Conservation (phyloP, 768 basidiomycete genomes). For the Amanita pseudoporphyria region DNA sequence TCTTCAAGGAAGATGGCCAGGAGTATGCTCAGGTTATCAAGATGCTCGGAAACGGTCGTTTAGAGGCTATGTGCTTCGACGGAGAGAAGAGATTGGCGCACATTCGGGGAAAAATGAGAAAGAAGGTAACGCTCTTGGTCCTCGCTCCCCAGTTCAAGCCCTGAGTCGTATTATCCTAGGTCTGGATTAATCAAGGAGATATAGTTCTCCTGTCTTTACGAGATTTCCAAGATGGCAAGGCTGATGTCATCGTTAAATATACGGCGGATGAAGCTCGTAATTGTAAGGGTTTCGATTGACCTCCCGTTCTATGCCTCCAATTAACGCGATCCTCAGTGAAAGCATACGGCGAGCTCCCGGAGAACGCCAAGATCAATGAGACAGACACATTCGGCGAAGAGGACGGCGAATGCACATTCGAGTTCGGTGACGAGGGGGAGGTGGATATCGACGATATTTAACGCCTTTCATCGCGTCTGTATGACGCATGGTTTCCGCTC, state of each 20-base stretch:
- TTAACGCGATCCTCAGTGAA: constrained; percentile 46
- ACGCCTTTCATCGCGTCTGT: constrained; percentile 12
- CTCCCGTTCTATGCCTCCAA: background rate
- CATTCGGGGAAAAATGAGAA: constrained; percentile 98
- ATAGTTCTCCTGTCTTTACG: constrained; percentile 91
- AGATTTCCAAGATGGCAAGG: constrained; percentile 99
- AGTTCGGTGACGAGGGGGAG: constrained; percentile 84
- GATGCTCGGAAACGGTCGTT: constrained; percentile 96
- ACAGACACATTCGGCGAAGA: constrained; percentile 90
- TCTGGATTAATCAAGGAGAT: constrained; percentile 99
- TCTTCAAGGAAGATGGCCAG: constrained; percentile 98
- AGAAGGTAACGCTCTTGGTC: constrained; percentile 63
- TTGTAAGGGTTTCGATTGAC: constrained; percentile 29
- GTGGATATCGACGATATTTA: constrained; percentile 89
- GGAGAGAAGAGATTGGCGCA: constrained; percentile 97
- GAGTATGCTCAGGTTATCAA: constrained; percentile 98
- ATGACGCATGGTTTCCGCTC: constrained; percentile 11
- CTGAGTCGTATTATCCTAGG: constrained; percentile 35
- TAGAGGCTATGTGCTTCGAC: constrained; percentile 97
- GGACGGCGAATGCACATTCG: constrained; percentile 82
- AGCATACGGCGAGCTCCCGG: constrained; percentile 96
- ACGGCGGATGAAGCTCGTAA: constrained; percentile 92
- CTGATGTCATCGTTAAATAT: constrained; percentile 99
- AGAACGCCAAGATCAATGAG: constrained; percentile 96
- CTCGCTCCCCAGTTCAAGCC: background rate